Percentiles rank a stretch among this genome's conserved stretches.
These are phyloP conservation scores for Ustilago tritici DNA, from an alignment of 1,284 basidiomycete genomes.

Conservation along the genomic window DNA sequence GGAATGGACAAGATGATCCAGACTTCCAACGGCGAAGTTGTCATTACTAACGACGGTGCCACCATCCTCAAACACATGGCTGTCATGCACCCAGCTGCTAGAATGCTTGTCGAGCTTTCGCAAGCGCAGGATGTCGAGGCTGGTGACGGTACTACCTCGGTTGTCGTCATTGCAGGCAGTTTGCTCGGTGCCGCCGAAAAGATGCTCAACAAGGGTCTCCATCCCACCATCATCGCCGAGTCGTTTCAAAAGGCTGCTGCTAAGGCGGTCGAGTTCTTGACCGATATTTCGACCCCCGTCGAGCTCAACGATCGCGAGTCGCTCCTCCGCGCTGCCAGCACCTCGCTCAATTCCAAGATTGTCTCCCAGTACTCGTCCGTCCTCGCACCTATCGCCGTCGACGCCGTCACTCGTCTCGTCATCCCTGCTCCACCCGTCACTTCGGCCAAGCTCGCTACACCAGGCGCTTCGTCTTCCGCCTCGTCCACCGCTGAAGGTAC, in stretches of 20 bases:
- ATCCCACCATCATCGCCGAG: constrained; percentile 97
- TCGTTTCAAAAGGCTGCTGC: constrained; percentile 91
- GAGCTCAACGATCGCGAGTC: constrained; percentile 89
- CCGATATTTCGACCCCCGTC: constrained; percentile 91
- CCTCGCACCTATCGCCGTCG: constrained; percentile 95
- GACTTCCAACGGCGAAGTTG: constrained; percentile 94
- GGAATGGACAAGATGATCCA: constrained; percentile 99
- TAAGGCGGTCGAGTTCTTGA: constrained; percentile 94
- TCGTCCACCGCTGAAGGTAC: constrained; percentile 75
- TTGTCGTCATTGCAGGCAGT: constrained; percentile 95
- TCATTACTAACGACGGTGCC: constrained; percentile 98
- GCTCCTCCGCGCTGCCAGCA: constrained; percentile 91
- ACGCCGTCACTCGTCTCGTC: constrained; percentile 77
- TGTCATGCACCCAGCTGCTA: constrained; percentile 95
- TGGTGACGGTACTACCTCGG: constrained; percentile 98
- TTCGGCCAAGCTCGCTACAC: constrained; percentile 20
- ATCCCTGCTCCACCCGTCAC: constrained; percentile 21
- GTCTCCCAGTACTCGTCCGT: constrained; percentile 99
- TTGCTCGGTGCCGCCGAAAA: constrained; percentile 95
- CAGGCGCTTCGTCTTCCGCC: constrained; percentile 78
- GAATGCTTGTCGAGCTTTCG: constrained; percentile 96
- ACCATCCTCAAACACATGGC: constrained; percentile 98
- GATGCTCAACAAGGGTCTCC: constrained; percentile 92
- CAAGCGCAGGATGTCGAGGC: constrained; percentile 98
- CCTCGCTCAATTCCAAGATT: constrained; percentile 98